phyloP scores from a whole-genome alignment of 176 grass and related monocot genomes.

The Poa pratensis region DNA sequence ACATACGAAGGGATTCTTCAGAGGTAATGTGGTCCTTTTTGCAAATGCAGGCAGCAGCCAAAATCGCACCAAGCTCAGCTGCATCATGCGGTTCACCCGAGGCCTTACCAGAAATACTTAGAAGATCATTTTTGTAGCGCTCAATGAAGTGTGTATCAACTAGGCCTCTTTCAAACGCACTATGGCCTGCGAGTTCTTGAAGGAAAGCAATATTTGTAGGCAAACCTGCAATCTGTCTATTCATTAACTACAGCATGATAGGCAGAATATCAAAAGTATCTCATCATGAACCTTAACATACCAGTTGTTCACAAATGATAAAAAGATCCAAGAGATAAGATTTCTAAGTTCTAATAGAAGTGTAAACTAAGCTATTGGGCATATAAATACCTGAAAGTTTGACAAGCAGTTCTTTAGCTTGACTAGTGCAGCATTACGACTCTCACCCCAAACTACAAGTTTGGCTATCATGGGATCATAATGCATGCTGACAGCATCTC shows the following conservation, averaged over 20 bases:
- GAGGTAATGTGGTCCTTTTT: slow-evolving; percentile 56
- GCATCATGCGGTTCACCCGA: slow-evolving; percentile 46
- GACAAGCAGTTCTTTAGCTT: slow-evolving; percentile 88
- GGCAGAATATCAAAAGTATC: slow-evolving; percentile 21
- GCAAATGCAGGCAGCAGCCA: slow-evolving; percentile 87
- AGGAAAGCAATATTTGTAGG: slow-evolving; percentile 90
- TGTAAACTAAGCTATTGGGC: slow-evolving; percentile 6
- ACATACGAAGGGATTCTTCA: slow-evolving; percentile 68
- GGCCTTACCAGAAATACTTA: slow-evolving; percentile 52
- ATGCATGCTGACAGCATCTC: slow-evolving; percentile 94
- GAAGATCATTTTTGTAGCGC: slow-evolving; percentile 72
- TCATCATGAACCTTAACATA: slow-evolving; percentile 18
- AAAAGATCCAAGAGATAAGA: neutral
- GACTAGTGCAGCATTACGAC: slow-evolving; percentile 72
- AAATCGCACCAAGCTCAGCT: slow-evolving; percentile 63
- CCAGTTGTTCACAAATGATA: neutral
- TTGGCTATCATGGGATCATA: slow-evolving; percentile 99
- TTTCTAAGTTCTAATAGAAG: slow-evolving; percentile 17
- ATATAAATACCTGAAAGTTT: slow-evolving; percentile 80
- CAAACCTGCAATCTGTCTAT: slow-evolving; percentile 86
- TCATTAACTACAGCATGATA: slow-evolving; percentile 39
- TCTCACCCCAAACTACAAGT: slow-evolving; percentile 96
- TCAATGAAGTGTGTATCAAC: slow-evolving; percentile 96
- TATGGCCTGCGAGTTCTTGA: slow-evolving; percentile 81
- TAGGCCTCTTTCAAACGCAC: slow-evolving; percentile 80